Evolutionary conservation across 2,329 filamentous ascomycete genomes (phyloP).

Genomic region (Shiraia sp.): DNA sequence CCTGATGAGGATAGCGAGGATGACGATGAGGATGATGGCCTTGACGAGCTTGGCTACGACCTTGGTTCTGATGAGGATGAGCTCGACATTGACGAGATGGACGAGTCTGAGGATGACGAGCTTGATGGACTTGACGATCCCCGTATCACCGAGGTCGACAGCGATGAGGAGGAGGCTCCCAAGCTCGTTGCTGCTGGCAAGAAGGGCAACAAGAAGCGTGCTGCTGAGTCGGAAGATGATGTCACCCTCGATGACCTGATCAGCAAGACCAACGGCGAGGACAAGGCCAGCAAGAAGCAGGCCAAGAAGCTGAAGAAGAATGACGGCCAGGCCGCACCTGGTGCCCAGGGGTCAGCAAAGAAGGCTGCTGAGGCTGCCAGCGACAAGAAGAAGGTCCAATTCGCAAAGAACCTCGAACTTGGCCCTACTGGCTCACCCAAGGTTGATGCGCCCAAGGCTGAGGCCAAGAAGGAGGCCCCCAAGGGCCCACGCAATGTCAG

Average conservation of each 20-base stretch:
- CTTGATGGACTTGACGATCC: conserved; percentile 71
- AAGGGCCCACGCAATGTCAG: conserved; percentile 74
- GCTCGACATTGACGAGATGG: conserved; percentile 58
- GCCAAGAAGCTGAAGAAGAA: conserved; percentile 99
- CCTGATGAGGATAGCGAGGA: conserved; percentile 63
- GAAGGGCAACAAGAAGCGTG: conserved; percentile 82
- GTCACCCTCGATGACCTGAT: conserved; percentile 80
- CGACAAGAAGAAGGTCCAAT: conserved; percentile 90
- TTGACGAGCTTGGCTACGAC: conserved; percentile 73
- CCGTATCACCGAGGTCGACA: conserved; percentile 80
- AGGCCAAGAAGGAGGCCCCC: conserved; percentile 56
- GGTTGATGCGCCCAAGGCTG: conserved; percentile 45
- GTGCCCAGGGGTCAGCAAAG: conserved; percentile 56
- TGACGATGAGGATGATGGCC: conserved; percentile 63
- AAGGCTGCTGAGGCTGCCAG: conserved; percentile 59
- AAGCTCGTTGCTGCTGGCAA: conserved; percentile 53
- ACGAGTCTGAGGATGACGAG: conserved; percentile 53
- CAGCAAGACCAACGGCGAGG: conserved; percentile 70
- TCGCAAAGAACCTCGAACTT: conserved; percentile 98
- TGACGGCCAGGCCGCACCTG: conserved; percentile 77
- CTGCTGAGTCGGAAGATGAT: conserved; percentile 68
- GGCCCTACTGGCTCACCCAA: conserved; percentile 71
- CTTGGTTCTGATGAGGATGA: conserved; percentile 79
- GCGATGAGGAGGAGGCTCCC: conserved; percentile 71
- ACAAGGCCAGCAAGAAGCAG: conserved; percentile 92